These are phyloP conservation scores for Boechera divaricarpa DNA, from an alignment of 345 rosid genomes.

Conservation along the genomic window DNA sequence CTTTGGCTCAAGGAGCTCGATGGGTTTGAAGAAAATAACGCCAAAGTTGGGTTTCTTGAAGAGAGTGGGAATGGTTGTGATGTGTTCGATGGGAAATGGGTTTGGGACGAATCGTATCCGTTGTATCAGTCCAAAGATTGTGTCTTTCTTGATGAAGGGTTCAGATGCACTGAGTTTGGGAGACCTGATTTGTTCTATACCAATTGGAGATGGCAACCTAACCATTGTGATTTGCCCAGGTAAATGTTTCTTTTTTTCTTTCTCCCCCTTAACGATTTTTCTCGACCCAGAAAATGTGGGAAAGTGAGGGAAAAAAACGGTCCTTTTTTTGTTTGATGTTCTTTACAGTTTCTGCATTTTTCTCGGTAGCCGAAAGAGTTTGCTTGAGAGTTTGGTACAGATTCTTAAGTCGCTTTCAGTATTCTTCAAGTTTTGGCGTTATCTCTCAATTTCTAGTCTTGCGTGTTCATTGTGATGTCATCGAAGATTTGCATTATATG, in stretches of 20 bases:
- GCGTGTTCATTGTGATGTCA: conserved; percentile 6
- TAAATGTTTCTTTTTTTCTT: conserved; percentile 11
- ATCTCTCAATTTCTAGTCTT: not conserved
- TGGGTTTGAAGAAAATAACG: conserved; percentile 35
- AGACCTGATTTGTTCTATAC: conserved; percentile 84
- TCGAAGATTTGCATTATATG: conserved; percentile 1
- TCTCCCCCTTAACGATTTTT: too few species aligned
- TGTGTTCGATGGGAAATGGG: conserved; percentile 88
- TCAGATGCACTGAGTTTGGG: conserved; percentile 87
- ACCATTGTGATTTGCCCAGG: conserved; percentile 84
- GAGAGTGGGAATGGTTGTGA: conserved; percentile 66
- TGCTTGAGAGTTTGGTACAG: not conserved
- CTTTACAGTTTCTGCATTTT: conserved; percentile 16
- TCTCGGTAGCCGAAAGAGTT: not conserved
- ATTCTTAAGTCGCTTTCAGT: conserved; percentile 12
- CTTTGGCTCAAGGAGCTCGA: conserved; percentile 61
- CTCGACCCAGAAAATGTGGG: not conserved
- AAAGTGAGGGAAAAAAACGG: not conserved
- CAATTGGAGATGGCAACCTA: conserved; percentile 99
- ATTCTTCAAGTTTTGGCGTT: not conserved
- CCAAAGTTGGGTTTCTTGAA: conserved; percentile 64
- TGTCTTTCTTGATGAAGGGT: conserved; percentile 78
- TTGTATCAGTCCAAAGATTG: conserved; percentile 88
- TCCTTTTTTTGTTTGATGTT: not conserved
- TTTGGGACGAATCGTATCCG: conserved; percentile 93